Base-by-base conservation (phyloP, 2,329 filamentous ascomycete species). In the Macrophomina pseudophaseolina region DNA sequence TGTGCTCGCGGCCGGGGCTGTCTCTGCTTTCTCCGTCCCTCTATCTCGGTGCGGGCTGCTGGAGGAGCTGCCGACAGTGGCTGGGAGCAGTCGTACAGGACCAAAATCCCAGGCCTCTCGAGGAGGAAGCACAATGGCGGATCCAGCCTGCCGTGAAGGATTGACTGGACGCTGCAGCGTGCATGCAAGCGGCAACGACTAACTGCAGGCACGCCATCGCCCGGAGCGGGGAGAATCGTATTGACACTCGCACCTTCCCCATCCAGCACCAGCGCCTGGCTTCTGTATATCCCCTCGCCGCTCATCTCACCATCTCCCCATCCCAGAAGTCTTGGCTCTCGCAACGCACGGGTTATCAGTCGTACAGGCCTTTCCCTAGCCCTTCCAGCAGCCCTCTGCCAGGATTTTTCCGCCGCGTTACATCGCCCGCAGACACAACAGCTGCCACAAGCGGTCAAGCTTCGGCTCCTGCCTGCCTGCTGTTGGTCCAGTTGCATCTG, bases 251-350 rank as follows among this genome's bases (percentile, higher is more conserved):
- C 58, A 62, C 58, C 58, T 62, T 62, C 58, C 58, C 44, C 11
- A 28, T 62, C 30, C 58, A 40, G 58, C 58, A 2, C 16, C 58
- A 18, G 38, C 38, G 44, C 58, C 58, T 62, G 58, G 54, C 42
- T 49, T 44, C 58, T 62, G 58, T 62, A 62, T 62, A 62, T 62
- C 58, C 35, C 44, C 42, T 42, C 58, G 44, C 58, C 58, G 28
- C 58, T 62, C 58, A 49, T 62, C 30, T 62, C 58, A 48, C 42
- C 42, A 12, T 62, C 58, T 62, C 58, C 58, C 49, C 58, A 62
- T 44, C 58, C 32, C 28, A 44, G 23, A 30, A 46, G 56, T 32
- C 56, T 60, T 60, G 56, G 56, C 56, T 28, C n/a, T 48, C 56
- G 40, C 40, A 35, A 46, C 56, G 56, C 56, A 60, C 58, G 42